Evolutionary conservation across 164 flowering plant species (phyloP), one percentile per base, ranked within the genome.

Genomic region (Magnolia officinalis): DNA sequence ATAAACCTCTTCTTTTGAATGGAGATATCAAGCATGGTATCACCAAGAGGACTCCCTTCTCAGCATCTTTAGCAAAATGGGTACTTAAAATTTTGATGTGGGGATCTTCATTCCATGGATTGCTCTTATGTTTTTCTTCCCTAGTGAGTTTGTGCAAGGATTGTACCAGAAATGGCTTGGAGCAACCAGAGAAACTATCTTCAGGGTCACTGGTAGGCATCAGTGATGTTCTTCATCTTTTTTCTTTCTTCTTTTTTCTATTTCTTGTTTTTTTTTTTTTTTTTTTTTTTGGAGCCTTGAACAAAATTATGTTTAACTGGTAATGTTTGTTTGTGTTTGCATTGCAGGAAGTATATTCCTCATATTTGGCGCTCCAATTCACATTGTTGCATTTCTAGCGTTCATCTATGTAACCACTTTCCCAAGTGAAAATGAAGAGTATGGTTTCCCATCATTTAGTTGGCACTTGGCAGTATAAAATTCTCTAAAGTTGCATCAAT

Each of bases 341-440:
- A 63, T 19, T 83, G 84, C 90, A 93, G 98, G 98, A 70, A 85
- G 89, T 74, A 29, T 85, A 1, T 88, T 93, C 80, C 71, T 93
- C 72, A 2, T 82, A 8, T 89, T 86, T 85, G 86, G 92, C 72
- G 94, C 82, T 65, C 98, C 98, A 8, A 49, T 93, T 83, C 83
- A 92, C 45, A 14, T 88, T 2, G 80, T 95, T 55, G 86, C 90
- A 18, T 74, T 91, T 78, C 88, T 93, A 49, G 82, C 89, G n/a
- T 65, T 78, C 11, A 78, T 70, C 0, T 84, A 89, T 81, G 79
- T 89, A 19, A 55, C 78, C 74, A 75, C 86, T 29, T 86, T 87
- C 6, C 88, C 84, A 21, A 87, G 82, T 65, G 89, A 87, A 19
- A 64, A 83, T 52, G 76, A 51, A 51, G 58, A 75, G 90, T 86